A percentile compares a stretch with the other conserved stretches of the same genome.
phyloP scores from a whole-genome alignment of 1,139 yeast species.

The Kurtzmaniella quercitrusa region DNA sequence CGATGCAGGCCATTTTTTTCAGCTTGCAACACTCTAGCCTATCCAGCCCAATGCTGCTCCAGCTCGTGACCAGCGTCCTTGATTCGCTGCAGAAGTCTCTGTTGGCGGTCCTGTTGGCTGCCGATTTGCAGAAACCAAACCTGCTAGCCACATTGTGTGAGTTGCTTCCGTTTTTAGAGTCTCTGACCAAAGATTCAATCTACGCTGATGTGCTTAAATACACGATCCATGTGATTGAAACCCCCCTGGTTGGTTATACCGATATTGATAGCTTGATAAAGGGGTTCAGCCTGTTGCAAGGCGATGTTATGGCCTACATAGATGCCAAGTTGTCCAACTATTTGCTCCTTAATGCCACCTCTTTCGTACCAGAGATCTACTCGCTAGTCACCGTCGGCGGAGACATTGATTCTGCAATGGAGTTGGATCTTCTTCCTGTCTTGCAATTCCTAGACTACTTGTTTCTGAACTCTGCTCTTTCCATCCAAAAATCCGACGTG shows the following conservation, averaged over 20 bases:
- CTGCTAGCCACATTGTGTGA: slow-evolving; percentile 31
- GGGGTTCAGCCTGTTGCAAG: slow-evolving; percentile 18
- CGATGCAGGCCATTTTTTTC: not conserved
- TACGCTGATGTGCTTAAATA: slow-evolving; percentile 19
- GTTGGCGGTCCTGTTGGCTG: slow-evolving; percentile 21
- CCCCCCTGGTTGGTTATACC: slow-evolving; percentile 9
- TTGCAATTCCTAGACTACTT: slow-evolving; percentile 30
- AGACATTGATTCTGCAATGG: not conserved
- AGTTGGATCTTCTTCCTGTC: slow-evolving; percentile 5
- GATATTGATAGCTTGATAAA: slow-evolving; percentile 14
- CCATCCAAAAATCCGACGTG: slow-evolving; percentile 52
- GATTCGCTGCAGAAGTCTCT: slow-evolving; percentile 9
- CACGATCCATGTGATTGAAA: slow-evolving; percentile 10
- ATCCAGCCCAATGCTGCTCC: slow-evolving; percentile 1
- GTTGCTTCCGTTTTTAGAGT: slow-evolving; percentile 25
- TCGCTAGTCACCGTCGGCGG: not conserved
- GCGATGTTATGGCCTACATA: slow-evolving; percentile 14
- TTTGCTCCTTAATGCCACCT: not conserved
- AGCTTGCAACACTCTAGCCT: no score
- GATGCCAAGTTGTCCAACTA: slow-evolving; percentile 12
- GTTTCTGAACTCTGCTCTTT: slow-evolving; percentile 52
- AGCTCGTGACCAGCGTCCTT: not conserved
- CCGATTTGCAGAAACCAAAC: slow-evolving; percentile 14
- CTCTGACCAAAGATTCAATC: slow-evolving; percentile 15
- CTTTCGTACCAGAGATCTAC: not conserved